phyloP scores from a whole-genome alignment of 2,329 filamentous ascomycete species.

The Fusarium multiceps region DNA sequence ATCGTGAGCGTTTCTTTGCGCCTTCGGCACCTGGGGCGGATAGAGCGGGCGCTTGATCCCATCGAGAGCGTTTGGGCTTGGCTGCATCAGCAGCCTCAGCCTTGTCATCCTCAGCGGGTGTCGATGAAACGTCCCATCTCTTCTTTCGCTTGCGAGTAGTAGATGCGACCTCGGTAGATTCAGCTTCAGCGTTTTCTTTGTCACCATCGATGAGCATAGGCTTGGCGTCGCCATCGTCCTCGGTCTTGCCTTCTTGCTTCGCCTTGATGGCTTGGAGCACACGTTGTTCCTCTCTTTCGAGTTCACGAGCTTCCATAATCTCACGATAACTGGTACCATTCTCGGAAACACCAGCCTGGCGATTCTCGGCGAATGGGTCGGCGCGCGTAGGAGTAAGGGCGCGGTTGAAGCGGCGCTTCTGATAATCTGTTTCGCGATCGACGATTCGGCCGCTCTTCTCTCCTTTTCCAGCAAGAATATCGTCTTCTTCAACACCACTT shows the following conservation, averaged over 20 bases:
- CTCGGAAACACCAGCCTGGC: conserved; percentile 72
- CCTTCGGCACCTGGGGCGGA: conserved; percentile 66
- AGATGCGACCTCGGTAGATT: conserved; percentile 71
- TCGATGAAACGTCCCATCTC: conserved; percentile 87
- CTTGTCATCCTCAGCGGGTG: conserved; percentile 63
- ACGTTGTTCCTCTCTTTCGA: conserved; percentile 93
- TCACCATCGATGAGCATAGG: conserved; percentile 80
- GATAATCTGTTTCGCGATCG: conserved; percentile 96
- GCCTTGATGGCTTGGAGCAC: conserved; percentile 84
- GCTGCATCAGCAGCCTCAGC: conserved; percentile 62
- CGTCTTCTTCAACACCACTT: conserved; percentile 88
- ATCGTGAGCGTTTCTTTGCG: conserved; percentile 82
- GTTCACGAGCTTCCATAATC: conserved; percentile 88
- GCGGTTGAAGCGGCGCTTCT: conserved; percentile 93
- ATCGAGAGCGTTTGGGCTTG: conserved; percentile 82
- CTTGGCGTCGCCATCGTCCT: conserved; percentile 74
- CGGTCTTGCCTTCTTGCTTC: conserved; percentile 67
- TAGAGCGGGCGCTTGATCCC: conserved; percentile 82
- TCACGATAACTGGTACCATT: conserved; percentile 88
- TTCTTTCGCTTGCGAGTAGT: conserved; percentile 87
- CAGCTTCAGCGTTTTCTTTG: conserved; percentile 79
- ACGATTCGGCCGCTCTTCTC: conserved; percentile 92
- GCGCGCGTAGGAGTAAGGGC: conserved; percentile 85
- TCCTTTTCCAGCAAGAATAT: conserved; percentile 81
- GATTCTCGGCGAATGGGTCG: conserved; percentile 84